These are phyloP conservation scores for Termitomyces sp. DNA, from an alignment of 768 basidiomycete species.

Conservation along the genomic window DNA sequence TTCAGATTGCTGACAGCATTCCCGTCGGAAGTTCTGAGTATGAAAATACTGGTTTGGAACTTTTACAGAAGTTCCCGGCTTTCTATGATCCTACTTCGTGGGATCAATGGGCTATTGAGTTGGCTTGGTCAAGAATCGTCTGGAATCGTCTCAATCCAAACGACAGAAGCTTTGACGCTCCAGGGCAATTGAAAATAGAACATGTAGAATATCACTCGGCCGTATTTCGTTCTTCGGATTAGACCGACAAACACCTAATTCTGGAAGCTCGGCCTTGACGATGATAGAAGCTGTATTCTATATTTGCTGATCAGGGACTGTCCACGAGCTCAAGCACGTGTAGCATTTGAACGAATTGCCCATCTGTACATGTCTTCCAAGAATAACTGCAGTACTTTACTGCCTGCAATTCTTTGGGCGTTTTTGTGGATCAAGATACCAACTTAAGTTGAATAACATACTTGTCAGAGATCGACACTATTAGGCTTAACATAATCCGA, in stretches of 20 bases:
- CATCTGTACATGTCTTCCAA: too few relatives aligned
- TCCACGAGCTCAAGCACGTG: not conserved
- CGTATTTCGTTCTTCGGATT: not conserved
- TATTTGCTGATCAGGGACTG: not conserved
- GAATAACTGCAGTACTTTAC: not conserved
- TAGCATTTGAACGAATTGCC: not conserved
- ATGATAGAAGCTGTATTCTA: not conserved
- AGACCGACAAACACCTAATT: not conserved
- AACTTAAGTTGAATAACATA: too few relatives aligned
- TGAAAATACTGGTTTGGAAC: not conserved
- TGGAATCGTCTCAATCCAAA: constrained; percentile 8
- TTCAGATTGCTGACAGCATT: constrained; percentile 4
- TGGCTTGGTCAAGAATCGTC: constrained; percentile 12
- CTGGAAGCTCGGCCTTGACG: not conserved
- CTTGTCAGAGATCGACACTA: not conserved
- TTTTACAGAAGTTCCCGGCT: constrained; percentile 5
- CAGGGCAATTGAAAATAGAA: constrained; percentile 7
- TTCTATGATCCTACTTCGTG: constrained; percentile 9
- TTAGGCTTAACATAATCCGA: not conserved
- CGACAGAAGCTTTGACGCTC: not conserved
- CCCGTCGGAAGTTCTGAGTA: not conserved
- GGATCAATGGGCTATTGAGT: constrained; percentile 11
- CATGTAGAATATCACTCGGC: constrained; percentile 5
- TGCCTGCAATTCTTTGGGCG: too few relatives aligned
- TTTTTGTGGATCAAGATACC: not conserved